These are phyloP conservation scores for Neofusicoccum ribis DNA, from an alignment of 2,329 filamentous ascomycete species.

Conservation along the genomic window DNA sequence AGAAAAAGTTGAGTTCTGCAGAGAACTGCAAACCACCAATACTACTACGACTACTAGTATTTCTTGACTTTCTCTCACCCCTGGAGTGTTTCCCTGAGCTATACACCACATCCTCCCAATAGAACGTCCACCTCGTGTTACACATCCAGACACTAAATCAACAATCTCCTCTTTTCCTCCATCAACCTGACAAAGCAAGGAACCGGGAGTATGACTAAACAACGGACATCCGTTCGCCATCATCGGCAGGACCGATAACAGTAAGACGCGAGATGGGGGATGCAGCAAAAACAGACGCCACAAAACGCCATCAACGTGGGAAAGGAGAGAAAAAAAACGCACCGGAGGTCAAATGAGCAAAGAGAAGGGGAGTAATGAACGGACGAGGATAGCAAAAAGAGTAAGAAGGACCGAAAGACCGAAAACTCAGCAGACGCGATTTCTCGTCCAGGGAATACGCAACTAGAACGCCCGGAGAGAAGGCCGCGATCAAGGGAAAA, in stretches of 20 bases:
- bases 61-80: neutral
- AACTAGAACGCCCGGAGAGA: constrained; percentile 5
- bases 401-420: neutral
- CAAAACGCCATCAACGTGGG: neutral
- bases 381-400: neutral
- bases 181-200: neutral
- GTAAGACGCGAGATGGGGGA: neutral
- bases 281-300: neutral
- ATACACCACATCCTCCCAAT: neutral
- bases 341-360: neutral
- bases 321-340: neutral
- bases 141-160: neutral
- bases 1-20: neutral
- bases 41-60: constrained; percentile 2
- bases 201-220: neutral
- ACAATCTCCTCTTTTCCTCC: neutral
- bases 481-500: neutral
- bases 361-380: neutral
- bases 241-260: neutral
- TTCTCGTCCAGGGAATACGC: neutral
- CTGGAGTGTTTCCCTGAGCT: neutral
- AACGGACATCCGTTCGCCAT: neutral
- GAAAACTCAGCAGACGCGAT: neutral
- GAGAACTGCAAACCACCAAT: neutral
- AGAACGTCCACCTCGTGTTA: neutral